A percentile compares a stretch with the other conserved stretches of the same genome.
phyloP scores from a whole-genome alignment of 2,329 filamentous ascomycete species.

The Fonsecaea multimorphosa region DNA sequence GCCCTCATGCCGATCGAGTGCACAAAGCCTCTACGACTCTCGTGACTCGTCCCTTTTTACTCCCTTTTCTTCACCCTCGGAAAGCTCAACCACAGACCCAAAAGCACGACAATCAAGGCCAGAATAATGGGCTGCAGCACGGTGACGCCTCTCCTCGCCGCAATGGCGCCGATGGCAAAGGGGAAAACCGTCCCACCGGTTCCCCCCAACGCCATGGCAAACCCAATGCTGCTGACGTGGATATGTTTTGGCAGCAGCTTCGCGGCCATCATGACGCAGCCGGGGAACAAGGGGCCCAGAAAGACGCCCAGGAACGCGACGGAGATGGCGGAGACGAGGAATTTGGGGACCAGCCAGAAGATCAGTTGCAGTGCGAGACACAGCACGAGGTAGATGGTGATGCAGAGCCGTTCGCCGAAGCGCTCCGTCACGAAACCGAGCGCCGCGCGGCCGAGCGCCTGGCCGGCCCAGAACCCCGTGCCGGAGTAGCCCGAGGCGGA shows the following conservation, averaged over 20 bases:
- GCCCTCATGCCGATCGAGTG: no score
- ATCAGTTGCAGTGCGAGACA: conserved; percentile 70
- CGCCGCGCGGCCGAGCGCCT: conserved; percentile 72
- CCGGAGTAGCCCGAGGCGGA: conserved; percentile 77
- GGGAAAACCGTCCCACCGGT: conserved; percentile 62
- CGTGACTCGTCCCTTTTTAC: neutral
- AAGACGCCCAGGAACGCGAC: conserved; percentile 76
- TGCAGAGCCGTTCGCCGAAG: conserved; percentile 70
- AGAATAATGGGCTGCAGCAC: conserved; percentile 64
- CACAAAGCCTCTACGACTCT: no score
- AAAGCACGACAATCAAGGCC: conserved; percentile 46
- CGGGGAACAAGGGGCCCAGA: conserved; percentile 76
- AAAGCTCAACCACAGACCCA: conserved; percentile 36
- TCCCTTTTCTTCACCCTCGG: conserved; percentile 37
- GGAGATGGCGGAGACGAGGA: conserved; percentile 73
- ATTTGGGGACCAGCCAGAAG: conserved; percentile 79
- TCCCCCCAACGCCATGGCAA: conserved; percentile 75
- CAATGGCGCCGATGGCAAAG: conserved; percentile 50
- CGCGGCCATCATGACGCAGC: conserved; percentile 71
- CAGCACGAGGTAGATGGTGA: conserved; percentile 66
- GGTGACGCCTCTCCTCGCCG: conserved; percentile 60
- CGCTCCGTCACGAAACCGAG: conserved; percentile 72
- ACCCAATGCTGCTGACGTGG: conserved; percentile 77
- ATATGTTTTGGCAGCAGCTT: conserved; percentile 73
- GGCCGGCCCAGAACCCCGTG: conserved; percentile 76